phyloP scores from a whole-genome alignment of 1,139 yeast genomes.

The Debaryomyces coudertii region DNA sequence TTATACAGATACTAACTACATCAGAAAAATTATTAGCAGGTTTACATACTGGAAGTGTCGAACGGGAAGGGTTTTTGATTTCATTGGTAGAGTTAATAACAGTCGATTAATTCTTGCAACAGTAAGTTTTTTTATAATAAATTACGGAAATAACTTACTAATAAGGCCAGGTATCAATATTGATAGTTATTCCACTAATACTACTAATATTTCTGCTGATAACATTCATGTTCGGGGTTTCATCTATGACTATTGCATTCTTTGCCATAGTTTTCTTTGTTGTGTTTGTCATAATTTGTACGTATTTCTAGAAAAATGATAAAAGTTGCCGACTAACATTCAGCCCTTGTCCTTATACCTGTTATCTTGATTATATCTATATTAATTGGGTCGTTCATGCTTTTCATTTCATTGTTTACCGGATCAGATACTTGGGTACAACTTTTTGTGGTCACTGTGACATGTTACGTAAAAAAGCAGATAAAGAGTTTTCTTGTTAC shows the following conservation, averaged over 20 bases:
- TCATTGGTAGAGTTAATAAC: not conserved
- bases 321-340: slow-evolving; percentile 9
- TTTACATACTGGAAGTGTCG: not conserved
- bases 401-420: slow-evolving; percentile 9
- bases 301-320: slow-evolving; percentile 12
- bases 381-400: slow-evolving; percentile 6
- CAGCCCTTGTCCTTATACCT: slow-evolving; percentile 18
- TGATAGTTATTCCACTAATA: slow-evolving; percentile 7
- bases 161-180: slow-evolving; percentile 1
- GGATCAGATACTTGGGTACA: slow-evolving; percentile 2
- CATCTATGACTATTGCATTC: slow-evolving; percentile 20
- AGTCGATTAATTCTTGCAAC: slow-evolving; percentile 1
- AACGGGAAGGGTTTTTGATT: not conserved
- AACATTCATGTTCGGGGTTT: slow-evolving; percentile 24
- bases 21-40: not conserved
- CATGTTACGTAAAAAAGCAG: slow-evolving; percentile 4
- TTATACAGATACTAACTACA: not conserved
- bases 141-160: not conserved
- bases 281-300: slow-evolving; percentile 20
- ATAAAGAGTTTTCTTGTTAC: slow-evolving; percentile 9
- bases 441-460: not conserved
- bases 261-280: slow-evolving; percentile 14
- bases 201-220: slow-evolving; percentile 5
- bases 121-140: not conserved
- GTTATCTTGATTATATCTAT: slow-evolving; percentile 11